Evolutionary conservation across 1,284 basidiomycete genomes (phyloP).

Genomic region (Cystobasidium pallidum): DNA sequence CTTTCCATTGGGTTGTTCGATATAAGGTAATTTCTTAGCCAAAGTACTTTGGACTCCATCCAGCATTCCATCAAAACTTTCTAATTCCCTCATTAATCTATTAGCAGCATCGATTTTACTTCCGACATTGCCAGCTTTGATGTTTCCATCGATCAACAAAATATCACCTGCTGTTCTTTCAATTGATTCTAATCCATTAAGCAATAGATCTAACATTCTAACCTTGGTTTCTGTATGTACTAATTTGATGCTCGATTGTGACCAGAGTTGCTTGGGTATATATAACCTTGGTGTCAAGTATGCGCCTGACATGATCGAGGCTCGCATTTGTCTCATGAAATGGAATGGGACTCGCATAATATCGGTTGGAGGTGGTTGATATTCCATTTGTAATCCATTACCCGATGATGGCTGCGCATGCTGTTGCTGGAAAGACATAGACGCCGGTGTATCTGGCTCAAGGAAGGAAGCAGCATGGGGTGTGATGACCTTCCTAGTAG

Average conservation of each 20-base stretch:
- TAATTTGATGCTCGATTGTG: constrained; percentile 78
- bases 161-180: constrained; percentile 53
- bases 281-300: constrained; percentile 86
- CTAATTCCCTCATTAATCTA: constrained; percentile 59
- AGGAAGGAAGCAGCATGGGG: constrained; percentile 19
- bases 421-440: constrained; percentile 11
- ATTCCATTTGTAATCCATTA: constrained; percentile 18
- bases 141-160: constrained; percentile 40
- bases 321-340: constrained; percentile 76
- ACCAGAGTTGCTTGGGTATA: constrained; percentile 85
- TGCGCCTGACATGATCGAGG: constrained; percentile 73
- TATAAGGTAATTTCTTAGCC: constrained; percentile 82
- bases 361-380: constrained; percentile 67
- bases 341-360: constrained; percentile 61
- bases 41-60: constrained; percentile 65
- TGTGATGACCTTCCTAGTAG: not conserved
- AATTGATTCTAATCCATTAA: constrained; percentile 73
- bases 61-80: constrained; percentile 80
- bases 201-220: constrained; percentile 75
- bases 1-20: constrained; percentile 69
- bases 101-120: constrained; percentile 58
- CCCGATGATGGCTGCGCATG: not conserved
- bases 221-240: constrained; percentile 80
- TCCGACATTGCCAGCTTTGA: constrained; percentile 30
- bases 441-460: constrained; percentile 44